phyloP scores from a whole-genome alignment of 2,329 filamentous ascomycete genomes.

The Microcyclosporella mali region DNA sequence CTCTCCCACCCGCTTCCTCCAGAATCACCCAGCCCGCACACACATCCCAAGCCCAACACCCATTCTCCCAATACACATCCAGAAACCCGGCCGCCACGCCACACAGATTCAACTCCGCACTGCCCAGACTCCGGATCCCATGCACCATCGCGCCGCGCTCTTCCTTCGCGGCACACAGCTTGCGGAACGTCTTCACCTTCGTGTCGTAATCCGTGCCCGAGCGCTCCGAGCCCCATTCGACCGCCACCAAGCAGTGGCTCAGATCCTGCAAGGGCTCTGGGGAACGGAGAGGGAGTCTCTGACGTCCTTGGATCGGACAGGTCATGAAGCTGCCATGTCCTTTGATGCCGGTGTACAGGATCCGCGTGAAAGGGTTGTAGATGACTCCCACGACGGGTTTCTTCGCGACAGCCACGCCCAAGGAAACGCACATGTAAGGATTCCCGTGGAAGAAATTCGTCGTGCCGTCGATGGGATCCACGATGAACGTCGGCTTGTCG shows the following conservation, averaged over 20 bases:
- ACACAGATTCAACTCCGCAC: conserved; percentile 69
- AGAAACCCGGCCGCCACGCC: conserved; percentile 64
- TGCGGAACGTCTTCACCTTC: conserved; percentile 61
- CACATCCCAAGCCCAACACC: conserved; percentile 81
- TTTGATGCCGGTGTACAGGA: conserved; percentile 62
- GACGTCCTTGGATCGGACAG: conserved; percentile 26
- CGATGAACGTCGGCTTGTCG: conserved; percentile 66
- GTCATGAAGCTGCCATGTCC: conserved; percentile 59
- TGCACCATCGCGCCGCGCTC: conserved; percentile 71
- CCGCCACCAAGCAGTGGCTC: conserved; percentile 57
- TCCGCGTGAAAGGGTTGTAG: conserved; percentile 70
- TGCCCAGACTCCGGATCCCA: conserved; percentile 62
- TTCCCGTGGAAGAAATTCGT: conserved; percentile 77
- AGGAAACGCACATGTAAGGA: conserved; percentile 68
- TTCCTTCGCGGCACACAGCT: conserved; percentile 47
- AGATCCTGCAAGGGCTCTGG: conserved; percentile 53
- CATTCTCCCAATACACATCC: conserved; percentile 76
- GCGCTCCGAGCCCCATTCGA: conserved; percentile 68
- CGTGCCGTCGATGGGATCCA: conserved; percentile 76
- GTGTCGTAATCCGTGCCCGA: conserved; percentile 62
- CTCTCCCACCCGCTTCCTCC: conserved; percentile 64
- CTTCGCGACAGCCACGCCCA: conserved; percentile 49
- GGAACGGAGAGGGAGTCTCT: conserved; percentile 43
- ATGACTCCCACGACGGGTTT: conserved; percentile 47
- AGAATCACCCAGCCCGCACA: conserved; percentile 75